These are phyloP conservation scores for Ormosia semicastrata DNA, from an alignment of 306 rosid genomes.

Conservation along the genomic window DNA sequence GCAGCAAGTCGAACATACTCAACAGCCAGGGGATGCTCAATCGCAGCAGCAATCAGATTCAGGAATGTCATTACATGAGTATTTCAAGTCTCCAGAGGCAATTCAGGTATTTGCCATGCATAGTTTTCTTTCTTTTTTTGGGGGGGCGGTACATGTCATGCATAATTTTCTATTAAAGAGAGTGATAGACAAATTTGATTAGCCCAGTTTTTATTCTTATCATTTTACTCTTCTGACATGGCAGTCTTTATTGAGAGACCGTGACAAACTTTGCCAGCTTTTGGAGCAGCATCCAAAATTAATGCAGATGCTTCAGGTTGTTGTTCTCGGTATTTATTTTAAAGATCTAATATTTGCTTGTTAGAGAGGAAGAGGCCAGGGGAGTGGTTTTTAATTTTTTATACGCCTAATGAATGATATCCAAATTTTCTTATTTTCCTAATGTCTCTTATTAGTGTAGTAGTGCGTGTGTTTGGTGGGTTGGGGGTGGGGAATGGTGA, in stretches of 20 bases:
- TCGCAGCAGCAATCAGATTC: conserved; percentile 64
- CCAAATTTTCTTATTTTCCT: background rate
- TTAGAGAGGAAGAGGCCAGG: background rate
- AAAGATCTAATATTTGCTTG: background rate
- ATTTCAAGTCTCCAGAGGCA: conserved; percentile 94
- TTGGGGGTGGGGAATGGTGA: background rate
- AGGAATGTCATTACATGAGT: conserved; percentile 85
- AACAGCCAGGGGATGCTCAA: conserved; percentile 47
- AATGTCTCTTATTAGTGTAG: background rate
- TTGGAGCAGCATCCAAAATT: conserved; percentile 98
- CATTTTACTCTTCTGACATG: conserved; percentile 31
- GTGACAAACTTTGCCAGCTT: conserved; percentile 92
- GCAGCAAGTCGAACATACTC: conserved; percentile 63
- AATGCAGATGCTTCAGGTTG: conserved; percentile 99
- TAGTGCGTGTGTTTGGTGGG: background rate
- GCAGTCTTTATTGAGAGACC: conserved; percentile 90
- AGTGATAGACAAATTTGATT: background rate
- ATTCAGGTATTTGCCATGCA: conserved; percentile 66
- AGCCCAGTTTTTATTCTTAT: conserved; percentile 6
- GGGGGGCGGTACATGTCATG: background rate
- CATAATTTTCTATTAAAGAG: background rate
- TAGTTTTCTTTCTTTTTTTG: background rate
- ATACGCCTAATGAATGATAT: background rate
- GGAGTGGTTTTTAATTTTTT: background rate
- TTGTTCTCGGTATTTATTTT: conserved; percentile 15